Percentiles rank a stretch among this genome's conserved stretches.
These are phyloP conservation scores for Colletotrichum sansevieriae DNA, from an alignment of 2,329 filamentous ascomycete genomes.

Conservation along the genomic window DNA sequence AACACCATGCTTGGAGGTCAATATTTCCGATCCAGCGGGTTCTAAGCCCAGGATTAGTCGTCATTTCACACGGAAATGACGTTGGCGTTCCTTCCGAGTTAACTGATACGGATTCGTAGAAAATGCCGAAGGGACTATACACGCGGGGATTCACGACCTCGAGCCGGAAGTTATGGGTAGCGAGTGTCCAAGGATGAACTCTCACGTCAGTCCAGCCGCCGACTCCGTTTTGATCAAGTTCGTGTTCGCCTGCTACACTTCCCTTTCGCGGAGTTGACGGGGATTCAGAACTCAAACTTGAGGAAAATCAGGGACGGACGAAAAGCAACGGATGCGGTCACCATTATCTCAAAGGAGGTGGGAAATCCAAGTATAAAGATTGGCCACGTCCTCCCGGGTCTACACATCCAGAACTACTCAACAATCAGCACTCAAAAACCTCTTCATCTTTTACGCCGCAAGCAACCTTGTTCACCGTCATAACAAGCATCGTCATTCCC, in stretches of 20 bases:
- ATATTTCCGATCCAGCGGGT: too few relatives aligned
- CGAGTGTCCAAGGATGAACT: too few relatives aligned
- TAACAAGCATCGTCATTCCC: slow-evolving; percentile 9
- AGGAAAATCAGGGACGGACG: background rate
- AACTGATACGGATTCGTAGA: too few relatives aligned
- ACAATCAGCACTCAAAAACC: background rate
- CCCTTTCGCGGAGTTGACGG: background rate
- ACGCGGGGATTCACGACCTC: too few relatives aligned
- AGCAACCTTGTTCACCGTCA: background rate
- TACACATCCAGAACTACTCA: background rate
- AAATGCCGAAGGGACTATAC: too few relatives aligned
- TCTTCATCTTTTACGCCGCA: background rate
- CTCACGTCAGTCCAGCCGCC: background rate
- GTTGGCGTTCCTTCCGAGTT: too few relatives aligned
- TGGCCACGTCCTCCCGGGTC: background rate
- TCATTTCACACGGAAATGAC: too few relatives aligned
- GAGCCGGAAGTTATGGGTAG: too few relatives aligned
- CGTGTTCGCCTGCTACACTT: slow-evolving; percentile 13
- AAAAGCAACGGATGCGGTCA: slow-evolving; percentile 3
- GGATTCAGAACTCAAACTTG: slow-evolving; percentile 10
- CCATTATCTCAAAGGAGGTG: background rate
- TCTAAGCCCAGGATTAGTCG: too few relatives aligned
- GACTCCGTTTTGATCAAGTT: background rate
- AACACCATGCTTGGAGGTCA: too few relatives aligned
- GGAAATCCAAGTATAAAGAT: slow-evolving; percentile 11